Evolutionary conservation across 768 basidiomycete species (phyloP).

Genomic region (Pleurotus citrinopileatus): DNA sequence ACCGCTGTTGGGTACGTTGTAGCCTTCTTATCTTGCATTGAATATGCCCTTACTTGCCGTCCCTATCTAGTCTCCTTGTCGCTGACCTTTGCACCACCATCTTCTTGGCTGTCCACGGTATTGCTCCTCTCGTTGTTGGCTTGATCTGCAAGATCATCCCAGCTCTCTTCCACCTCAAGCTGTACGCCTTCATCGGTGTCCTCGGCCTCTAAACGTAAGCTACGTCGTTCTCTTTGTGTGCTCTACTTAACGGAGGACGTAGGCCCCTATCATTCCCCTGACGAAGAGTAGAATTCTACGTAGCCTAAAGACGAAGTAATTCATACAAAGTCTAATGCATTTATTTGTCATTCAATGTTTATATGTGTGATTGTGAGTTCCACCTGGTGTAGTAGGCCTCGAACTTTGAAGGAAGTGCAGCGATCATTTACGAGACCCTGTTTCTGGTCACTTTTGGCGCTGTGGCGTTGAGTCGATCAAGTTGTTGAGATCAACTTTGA

Average conservation of each 20-base stretch:
- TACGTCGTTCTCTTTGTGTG: not conserved
- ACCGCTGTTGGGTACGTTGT: conserved; percentile 18
- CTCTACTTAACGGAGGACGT: not conserved
- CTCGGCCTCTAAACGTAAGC: conserved; percentile 7
- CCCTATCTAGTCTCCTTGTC: conserved; percentile 5
- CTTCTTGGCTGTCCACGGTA: conserved; percentile 7
- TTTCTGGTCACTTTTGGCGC: no score
- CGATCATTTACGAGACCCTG: no score
- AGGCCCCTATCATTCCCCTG: not conserved
- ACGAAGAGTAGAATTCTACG: conserved; percentile 1
- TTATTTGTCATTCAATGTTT: not conserved
- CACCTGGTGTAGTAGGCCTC: no score
- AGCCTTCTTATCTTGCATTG: no score
- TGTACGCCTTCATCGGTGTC: conserved; percentile 10
- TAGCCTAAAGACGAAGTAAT: not conserved
- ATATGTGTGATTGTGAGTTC: not conserved
- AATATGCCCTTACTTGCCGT: not conserved
- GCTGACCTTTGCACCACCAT: conserved; percentile 7
- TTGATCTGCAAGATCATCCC: conserved; percentile 8
- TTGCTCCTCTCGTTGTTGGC: conserved; percentile 9
- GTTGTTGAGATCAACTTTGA: no score
- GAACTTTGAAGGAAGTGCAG: no score
- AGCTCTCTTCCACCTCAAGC: not conserved
- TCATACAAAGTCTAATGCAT: not conserved
- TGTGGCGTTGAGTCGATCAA: no score